Evolutionary conservation across 345 rosid species (phyloP), one percentile per base, ranked within the genome.

Genomic region (Gossypium raimondii): DNA sequence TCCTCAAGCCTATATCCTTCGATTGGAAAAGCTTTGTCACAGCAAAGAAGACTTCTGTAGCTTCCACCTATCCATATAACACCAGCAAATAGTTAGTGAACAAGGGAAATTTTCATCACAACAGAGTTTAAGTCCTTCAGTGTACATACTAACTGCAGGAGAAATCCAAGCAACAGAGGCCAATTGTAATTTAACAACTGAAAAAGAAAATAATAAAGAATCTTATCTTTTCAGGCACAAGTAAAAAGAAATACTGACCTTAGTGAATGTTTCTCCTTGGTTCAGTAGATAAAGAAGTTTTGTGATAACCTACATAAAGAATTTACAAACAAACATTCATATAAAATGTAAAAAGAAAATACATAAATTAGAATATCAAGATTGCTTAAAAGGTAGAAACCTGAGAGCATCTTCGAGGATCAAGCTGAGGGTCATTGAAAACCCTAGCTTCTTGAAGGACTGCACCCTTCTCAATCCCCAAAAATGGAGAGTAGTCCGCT

Each of bases 391-490:
- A 59, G 24, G 63, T 57, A 59, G 72, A 79, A 65, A 94, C 98
- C 97, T 95, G 99, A 17, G 97, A 95, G 89, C 99, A 95, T 88
- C 85, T 87, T 85, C 98, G 82, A 13, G 99, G 89, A 85, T 95
- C 99, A 82, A 95, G 92, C 84, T 95, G 99, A 67, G 99, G 91
- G 24, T 95, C 99, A 77, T 95, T 93, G 82, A 95, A 95, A 79
- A 95, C 94, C 84, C 99, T 89, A 73, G 96, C 96, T 80, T 95
- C 99, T 82, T 95, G 99, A 80, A 95, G 98, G 61, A 93, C 98
- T 3, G 98, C 98, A 20, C 99, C 98, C 79, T 95, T 95, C 89
- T 95, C 99, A 25, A 95, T 91, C 67, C 99, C 99, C 79, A 89
- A 45, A 80, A 93, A 95, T 0, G 99, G 99, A 74, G 98, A 93